Base-by-base conservation (phyloP, 2,329 filamentous ascomycete genomes). In the Penicillium sp. region DNA sequence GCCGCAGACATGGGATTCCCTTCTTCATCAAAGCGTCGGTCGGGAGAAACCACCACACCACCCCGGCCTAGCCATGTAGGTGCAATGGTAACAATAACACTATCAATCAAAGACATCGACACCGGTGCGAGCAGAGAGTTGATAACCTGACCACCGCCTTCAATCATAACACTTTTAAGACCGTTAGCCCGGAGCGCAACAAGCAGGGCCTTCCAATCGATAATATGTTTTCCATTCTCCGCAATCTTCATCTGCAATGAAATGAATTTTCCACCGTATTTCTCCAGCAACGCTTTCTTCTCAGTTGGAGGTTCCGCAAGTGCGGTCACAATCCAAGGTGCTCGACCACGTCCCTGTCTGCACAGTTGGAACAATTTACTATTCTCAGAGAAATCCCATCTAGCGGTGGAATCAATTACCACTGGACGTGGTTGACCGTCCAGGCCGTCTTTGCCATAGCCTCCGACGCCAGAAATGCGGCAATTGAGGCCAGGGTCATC, bases 401-500 rank as follows among this genome's bases (percentile, higher is more conserved):
- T 80, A 8, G 83, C 83, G 26, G 76, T 77, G 2, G 91, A 90
- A 73, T 97, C 92, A 25, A 97, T 75, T 11, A 97, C 78, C 25
- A 97, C 81, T 1, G 92, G 92, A 42, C 87, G 81, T 0, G 92
- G 92, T 67, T 96, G 91, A 2, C 76, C 72, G 4, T 68, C 59
- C 9, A 82, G 61, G 1, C 73, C 75, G n/a, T 75, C 63, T 26
- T 76, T 75, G 18, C 80, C 82, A 57, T 84, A 84, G 0, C 80
- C 77, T 7, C 78, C 75, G 0, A 80, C 81, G 23, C 82, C 82
- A 9, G 78, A 77, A 43, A 92, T 81, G n/a, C 92, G 86, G 68
- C 90, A 94, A 72, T 96, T 97, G 51, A 97, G 79, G 4, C 85
- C 86, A 1, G 93, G 93, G 67, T 96, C 84, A 71, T 97, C 93